Evolutionary conservation across 345 rosid genomes (phyloP).

Genomic region (Excoecaria cochinchinensis): DNA sequence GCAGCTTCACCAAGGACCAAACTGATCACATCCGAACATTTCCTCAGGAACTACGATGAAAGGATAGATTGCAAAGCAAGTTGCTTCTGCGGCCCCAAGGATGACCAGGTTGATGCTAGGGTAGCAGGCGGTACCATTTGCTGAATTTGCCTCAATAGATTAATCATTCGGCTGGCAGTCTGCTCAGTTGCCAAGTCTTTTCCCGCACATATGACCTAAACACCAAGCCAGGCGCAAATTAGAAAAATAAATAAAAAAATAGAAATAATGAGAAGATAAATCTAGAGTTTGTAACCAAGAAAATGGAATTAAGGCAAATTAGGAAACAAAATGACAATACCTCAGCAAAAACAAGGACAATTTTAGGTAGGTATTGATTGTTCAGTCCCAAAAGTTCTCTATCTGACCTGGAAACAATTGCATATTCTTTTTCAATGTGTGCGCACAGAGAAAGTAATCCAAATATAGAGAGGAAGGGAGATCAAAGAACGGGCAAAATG

Average conservation of each 20-base stretch:
- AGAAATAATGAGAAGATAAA: background rate
- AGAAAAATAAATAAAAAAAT: background rate
- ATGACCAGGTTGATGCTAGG: constrained; percentile 85
- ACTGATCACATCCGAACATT: background rate
- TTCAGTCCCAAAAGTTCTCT: constrained; percentile 77
- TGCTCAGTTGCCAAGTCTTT: constrained; percentile 86
- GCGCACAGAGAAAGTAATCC: background rate
- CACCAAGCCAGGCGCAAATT: background rate
- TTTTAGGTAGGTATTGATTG: constrained; percentile 83
- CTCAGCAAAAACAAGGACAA: constrained; percentile 88
- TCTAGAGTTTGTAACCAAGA: background rate
- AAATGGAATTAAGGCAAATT: background rate
- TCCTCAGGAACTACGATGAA: constrained; percentile 42
- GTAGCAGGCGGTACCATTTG: constrained; percentile 84
- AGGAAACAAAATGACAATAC: constrained; percentile 23
- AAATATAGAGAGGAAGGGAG: background rate
- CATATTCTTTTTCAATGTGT: background rate
- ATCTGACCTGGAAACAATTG: constrained; percentile 67
- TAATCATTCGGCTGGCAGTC: constrained; percentile 70
- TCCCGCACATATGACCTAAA: constrained; percentile 70
- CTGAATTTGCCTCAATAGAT: constrained; percentile 78
- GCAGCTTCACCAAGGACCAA: background rate
- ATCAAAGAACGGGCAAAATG: background rate
- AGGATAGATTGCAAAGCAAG: constrained; percentile 86
- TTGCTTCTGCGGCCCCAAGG: constrained; percentile 89